A percentile compares a stretch with the other conserved stretches of the same genome.
Evolutionary conservation across 331 rosid species (phyloP).

Genomic region (Saraca asoca): DNA sequence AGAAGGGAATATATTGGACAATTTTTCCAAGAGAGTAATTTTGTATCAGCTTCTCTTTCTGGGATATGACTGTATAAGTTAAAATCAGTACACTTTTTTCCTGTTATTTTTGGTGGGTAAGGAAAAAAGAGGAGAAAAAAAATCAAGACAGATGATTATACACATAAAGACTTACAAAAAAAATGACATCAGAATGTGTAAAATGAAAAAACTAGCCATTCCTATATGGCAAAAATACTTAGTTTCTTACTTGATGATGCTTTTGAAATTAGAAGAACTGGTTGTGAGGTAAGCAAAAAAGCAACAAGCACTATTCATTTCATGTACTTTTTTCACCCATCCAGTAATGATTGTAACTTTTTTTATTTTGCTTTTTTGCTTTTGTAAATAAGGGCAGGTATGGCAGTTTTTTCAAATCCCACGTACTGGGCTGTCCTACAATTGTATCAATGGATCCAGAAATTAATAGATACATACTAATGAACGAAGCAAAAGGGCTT

Average conservation of each 20-base stretch:
- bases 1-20: not conserved
- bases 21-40: not conserved
- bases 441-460: constrained; percentile 98
- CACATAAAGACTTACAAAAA: not conserved
- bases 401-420: constrained; percentile 95
- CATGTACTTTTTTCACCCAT: constrained; percentile 44
- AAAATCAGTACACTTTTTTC: not conserved
- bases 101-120: not conserved
- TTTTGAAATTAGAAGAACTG: constrained; percentile 38
- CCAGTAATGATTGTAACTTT: constrained; percentile 34
- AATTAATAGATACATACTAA: constrained; percentile 73
- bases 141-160: not conserved
- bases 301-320: constrained; percentile 26
- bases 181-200: constrained; percentile 17
- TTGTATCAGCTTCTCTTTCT: not conserved
- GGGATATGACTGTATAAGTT: constrained; percentile 2
- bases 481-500: constrained; percentile 93
- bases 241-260: constrained; percentile 30
- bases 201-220: constrained; percentile 13
- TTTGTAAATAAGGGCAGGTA: constrained; percentile 56
- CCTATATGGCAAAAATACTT: constrained; percentile 21
- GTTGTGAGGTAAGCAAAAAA: constrained; percentile 30
- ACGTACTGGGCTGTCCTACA: constrained; percentile 94
- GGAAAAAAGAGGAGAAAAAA: constrained; percentile 5
- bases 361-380: constrained; percentile 14